Evolutionary conservation across 306 rosid genomes (phyloP).

Genomic region (Acacia crassicarpa): DNA sequence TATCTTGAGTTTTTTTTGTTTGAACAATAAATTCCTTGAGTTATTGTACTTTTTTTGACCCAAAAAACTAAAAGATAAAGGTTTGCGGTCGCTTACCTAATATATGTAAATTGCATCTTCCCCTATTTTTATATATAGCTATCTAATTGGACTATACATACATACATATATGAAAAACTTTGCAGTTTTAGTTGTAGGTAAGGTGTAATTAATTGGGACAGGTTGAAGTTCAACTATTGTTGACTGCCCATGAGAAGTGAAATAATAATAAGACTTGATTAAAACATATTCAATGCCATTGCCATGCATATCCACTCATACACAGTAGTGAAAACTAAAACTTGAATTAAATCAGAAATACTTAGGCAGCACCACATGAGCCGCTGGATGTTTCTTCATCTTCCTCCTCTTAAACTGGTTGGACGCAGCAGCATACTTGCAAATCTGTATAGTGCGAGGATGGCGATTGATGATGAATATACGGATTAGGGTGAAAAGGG

Average conservation of each 20-base stretch:
- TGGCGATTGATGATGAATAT: too few species aligned
- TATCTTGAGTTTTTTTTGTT: too few species aligned
- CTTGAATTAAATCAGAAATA: slow-evolving; percentile 10
- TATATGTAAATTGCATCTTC: too few species aligned
- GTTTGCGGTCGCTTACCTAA: background rate
- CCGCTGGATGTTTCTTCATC: slow-evolving; percentile 53
- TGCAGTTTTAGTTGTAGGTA: too few species aligned
- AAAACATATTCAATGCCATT: background rate
- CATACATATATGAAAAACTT: too few species aligned
- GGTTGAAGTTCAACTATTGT: background rate
- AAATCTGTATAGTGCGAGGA: slow-evolving; percentile 40
- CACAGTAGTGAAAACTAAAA: background rate
- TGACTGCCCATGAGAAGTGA: background rate
- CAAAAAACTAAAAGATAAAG: too few species aligned
- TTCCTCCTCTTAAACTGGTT: slow-evolving; percentile 85
- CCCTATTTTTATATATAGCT: too few species aligned
- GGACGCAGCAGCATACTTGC: slow-evolving; percentile 80
- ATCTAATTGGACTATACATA: background rate
- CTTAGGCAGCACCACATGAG: slow-evolving; percentile 49
- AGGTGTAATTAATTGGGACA: background rate
- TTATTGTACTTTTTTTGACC: background rate
- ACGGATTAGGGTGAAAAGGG: too few species aligned
- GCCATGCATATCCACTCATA: background rate
- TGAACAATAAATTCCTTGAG: too few species aligned
- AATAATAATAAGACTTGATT: too few species aligned